Conservation (phyloP, 306 rosid species). For the Malus sylvestris region DNA sequence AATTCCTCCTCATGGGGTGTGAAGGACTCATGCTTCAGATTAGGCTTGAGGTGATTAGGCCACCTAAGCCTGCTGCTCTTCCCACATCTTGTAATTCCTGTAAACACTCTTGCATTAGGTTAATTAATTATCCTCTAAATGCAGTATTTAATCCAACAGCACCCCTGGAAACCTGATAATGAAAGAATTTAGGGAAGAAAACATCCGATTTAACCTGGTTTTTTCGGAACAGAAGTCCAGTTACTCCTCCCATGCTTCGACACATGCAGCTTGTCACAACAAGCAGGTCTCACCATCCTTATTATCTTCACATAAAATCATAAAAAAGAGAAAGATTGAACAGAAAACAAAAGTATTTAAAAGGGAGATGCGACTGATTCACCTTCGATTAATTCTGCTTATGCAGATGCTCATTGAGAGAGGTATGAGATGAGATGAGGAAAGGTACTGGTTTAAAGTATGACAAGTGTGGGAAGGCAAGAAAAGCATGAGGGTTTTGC, state of each 20-base stretch:
- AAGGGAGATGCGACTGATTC: slow-evolving; percentile 5
- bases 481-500: slow-evolving; percentile 52
- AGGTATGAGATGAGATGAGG: slow-evolving; percentile 26
- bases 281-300: slow-evolving; percentile 54
- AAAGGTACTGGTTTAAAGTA: slow-evolving; percentile 43
- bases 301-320: slow-evolving; percentile 6
- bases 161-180: neutral
- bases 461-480: slow-evolving; percentile 51
- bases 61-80: slow-evolving; percentile 70
- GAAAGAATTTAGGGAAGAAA: neutral
- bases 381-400: slow-evolving; percentile 9
- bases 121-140: neutral
- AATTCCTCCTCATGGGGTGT: slow-evolving; percentile 79
- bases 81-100: slow-evolving; percentile 75
- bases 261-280: slow-evolving; percentile 44
- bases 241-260: slow-evolving; percentile 52
- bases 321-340: neutral
- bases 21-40: slow-evolving; percentile 63
- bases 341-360: neutral
- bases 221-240: slow-evolving; percentile 61
- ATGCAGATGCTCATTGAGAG: slow-evolving; percentile 30
- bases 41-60: slow-evolving; percentile 45
- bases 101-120: slow-evolving; percentile 1
- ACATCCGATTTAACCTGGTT: slow-evolving; percentile 38
- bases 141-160: neutral